Evolutionary conservation across 805 yeast species (phyloP).

Genomic region (Grigorovia transvaalensis): DNA sequence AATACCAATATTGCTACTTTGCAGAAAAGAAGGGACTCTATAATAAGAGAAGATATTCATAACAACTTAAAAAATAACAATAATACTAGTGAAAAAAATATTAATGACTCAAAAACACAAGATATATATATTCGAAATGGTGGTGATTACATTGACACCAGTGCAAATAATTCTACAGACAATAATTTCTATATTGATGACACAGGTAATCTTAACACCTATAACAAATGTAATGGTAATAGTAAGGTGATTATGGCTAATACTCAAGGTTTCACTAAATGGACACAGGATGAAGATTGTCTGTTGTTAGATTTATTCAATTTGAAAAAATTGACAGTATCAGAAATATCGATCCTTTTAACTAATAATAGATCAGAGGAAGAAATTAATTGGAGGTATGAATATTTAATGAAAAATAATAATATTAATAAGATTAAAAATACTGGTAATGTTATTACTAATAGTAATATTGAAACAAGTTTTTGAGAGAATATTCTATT

Average conservation of each 20-base stretch:
- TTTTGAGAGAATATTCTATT: not conserved
- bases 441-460: not conserved
- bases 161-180: not conserved
- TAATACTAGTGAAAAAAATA: not conserved
- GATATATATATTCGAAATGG: not conserved
- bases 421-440: not conserved
- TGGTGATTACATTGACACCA: not conserved
- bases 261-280: conserved; percentile 11
- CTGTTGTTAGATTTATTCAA: conserved; percentile 43
- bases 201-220: too few species aligned
- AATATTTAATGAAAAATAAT: not conserved
- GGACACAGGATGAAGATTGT: conserved; percentile 65
- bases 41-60: conserved; percentile 6
- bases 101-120: not conserved
- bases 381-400: conserved; percentile 56
- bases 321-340: conserved; percentile 47
- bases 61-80: not conserved
- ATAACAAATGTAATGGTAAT: not conserved
- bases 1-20: not conserved
- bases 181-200: not conserved
- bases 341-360: conserved; percentile 61
- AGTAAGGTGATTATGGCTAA: not conserved
- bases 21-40: conserved; percentile 17
- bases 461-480: not conserved
- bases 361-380: conserved; percentile 60